Evolutionary conservation across 75 land plant species (phyloP).

Genomic region (Selaginella moellendorffii): DNA sequence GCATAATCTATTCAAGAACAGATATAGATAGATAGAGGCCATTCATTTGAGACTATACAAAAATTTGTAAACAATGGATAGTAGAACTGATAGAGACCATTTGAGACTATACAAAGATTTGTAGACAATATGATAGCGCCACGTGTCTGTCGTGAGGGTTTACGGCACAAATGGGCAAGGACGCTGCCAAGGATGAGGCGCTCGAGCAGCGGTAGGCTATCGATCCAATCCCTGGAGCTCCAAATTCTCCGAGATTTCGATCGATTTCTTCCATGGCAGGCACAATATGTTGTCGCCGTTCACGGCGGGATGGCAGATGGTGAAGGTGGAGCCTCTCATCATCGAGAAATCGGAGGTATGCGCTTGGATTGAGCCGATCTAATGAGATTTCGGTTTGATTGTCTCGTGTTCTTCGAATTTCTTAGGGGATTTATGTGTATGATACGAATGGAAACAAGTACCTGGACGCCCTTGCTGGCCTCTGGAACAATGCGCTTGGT

Average conservation of each 20-base stretch:
- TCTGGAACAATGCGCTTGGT: constrained; percentile 95
- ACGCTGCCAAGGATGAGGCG: not conserved
- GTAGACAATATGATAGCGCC: not conserved
- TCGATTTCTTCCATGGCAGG: constrained; percentile 12
- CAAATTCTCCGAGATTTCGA: not conserved
- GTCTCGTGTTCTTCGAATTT: not conserved
- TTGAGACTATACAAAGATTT: not conserved
- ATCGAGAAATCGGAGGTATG: constrained; percentile 84
- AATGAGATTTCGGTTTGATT: not conserved
- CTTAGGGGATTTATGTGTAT: constrained; percentile 79
- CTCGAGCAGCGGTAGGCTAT: not conserved
- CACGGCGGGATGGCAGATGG: constrained; percentile 73
- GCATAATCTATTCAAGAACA: constrained; percentile 53
- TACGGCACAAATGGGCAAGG: not conserved
- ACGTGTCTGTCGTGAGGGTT: not conserved
- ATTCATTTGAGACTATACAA: no score
- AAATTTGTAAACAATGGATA: not conserved
- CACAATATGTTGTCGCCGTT: constrained; percentile 95
- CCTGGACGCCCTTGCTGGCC: constrained; percentile 91
- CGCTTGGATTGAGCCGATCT: no score
- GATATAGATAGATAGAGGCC: no score
- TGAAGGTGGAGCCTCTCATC: constrained; percentile 48
- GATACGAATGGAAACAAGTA: constrained; percentile 82
- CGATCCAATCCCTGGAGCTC: not conserved
- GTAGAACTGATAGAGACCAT: no score